A percentile compares a stretch with the other conserved stretches of the same genome.
Evolutionary conservation across 371 early-diverging fungal genomes (phyloP).

Genomic region (Apophysomyces elegans): DNA sequence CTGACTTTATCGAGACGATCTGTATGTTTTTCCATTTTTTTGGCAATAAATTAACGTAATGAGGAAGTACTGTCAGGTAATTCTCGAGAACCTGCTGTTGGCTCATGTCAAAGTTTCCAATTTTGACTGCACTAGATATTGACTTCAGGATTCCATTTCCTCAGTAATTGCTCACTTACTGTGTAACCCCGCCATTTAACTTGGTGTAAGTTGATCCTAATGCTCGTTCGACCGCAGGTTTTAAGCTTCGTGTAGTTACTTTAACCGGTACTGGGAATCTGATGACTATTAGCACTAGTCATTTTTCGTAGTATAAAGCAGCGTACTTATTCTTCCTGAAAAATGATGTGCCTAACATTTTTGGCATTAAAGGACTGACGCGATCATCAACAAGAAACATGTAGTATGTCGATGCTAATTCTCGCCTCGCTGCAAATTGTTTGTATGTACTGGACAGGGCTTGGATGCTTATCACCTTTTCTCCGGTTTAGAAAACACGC

Average conservation of each 20-base stretch:
- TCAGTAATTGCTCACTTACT: neutral
- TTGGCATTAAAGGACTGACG: constrained; percentile 1
- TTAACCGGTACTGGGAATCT: constrained; percentile 2
- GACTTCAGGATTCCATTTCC: neutral
- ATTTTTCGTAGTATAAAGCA: neutral
- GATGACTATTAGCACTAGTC: neutral
- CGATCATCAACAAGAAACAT: constrained; percentile 7
- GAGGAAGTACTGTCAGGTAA: neutral
- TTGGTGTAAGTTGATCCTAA: neutral
- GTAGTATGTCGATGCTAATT: neutral
- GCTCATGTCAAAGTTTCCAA: constrained; percentile 1
- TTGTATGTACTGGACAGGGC: neutral
- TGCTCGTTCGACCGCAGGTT: neutral
- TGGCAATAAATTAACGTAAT: neutral
- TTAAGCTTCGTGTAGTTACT: neutral
- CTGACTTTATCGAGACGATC: neutral
- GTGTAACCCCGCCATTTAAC: neutral
- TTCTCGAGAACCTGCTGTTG: neutral
- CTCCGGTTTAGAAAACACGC: neutral
- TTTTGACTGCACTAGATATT: neutral
- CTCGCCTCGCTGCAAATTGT: constrained; percentile 1
- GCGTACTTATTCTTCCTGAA: neutral
- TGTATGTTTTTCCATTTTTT: constrained; percentile 1
- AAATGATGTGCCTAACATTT: neutral
- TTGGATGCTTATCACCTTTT: neutral